Base-by-base conservation (phyloP, 148 eudicot genomes). In the Spergularia marina region DNA sequence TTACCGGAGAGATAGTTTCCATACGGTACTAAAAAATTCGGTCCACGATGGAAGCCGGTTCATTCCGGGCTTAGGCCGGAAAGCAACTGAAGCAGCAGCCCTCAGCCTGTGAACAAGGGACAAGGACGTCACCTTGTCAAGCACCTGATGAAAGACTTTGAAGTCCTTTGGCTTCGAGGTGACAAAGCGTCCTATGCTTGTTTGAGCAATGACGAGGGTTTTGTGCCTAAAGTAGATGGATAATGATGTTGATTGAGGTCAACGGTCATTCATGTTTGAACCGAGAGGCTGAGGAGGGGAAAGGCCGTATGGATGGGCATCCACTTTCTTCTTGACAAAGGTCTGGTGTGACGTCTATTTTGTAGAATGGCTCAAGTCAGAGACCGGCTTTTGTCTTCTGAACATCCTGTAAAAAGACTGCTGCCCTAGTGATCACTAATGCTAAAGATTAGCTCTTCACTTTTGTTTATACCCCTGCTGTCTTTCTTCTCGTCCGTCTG, bases 1-100 rank as follows among this genome's bases (percentile, higher is more conserved):
- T 76, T 84, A 5, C 83, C 90, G 0, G 90, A 87, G 14, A 81
- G 68, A 73, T 75, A 72, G 65, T 34, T 64, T 49, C 53, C 12
- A 7, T 4, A 68, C 23, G 36, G 13, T 10, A 60, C 60, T 36
- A 51, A 49, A 12, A 30, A 17, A 65, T 49, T 17, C 62, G 51
- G 15, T 16, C 61, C 72, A 51, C 49, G 47, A 64, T 56, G 49
- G 59, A 69, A 70, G 65, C 65, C 21, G 16, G 20, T 70, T 47
- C 74, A 20, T 21, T 80, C 44, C 62, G 44, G 63, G 79, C 54
- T 41, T 30, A 58, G 12, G 69, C 73, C 76, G 56, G 73, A 76
- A 76, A 56, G 76, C 39, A 65, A 54, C 53, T 36, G 74, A 61
- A 80, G 72, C 63, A 64, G 76, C 56, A 54, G 47, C 65, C 56